These are phyloP conservation scores for Gracilaria caudata DNA, from an alignment of 23 red algal genomes.

Conservation along the genomic window DNA sequence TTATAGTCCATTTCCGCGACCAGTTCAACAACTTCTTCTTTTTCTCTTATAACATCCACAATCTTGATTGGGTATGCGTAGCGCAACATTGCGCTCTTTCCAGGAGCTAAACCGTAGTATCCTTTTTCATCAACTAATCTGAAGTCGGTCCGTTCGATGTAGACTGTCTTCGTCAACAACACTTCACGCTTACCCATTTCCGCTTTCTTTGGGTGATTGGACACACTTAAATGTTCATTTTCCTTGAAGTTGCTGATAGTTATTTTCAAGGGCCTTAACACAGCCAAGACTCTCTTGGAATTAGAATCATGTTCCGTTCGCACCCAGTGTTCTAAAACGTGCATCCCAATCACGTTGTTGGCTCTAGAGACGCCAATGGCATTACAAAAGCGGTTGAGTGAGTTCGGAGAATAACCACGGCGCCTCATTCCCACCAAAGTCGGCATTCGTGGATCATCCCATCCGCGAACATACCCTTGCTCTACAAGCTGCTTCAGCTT, in stretches of 20 bases:
- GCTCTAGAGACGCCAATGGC: slow-evolving; percentile 80
- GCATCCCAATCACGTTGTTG: slow-evolving; percentile 89
- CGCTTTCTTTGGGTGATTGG: slow-evolving; percentile 92
- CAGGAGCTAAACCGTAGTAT: slow-evolving; percentile 96
- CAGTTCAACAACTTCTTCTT: slow-evolving; percentile 38
- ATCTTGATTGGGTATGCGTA: slow-evolving; percentile 88
- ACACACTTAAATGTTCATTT: slow-evolving; percentile 64
- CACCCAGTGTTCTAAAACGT: slow-evolving; percentile 87
- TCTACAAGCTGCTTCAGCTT: slow-evolving; percentile 88
- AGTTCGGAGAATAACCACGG: slow-evolving; percentile 84
- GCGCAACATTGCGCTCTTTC: slow-evolving; percentile 93
- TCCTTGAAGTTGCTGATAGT: slow-evolving; percentile 75
- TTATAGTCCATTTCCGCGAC: slow-evolving; percentile 67
- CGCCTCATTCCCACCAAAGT: slow-evolving; percentile 91
- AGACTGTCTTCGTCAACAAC: slow-evolving; percentile 79
- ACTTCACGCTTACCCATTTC: slow-evolving; percentile 79
- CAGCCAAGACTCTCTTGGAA: slow-evolving; percentile 75
- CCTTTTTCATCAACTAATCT: slow-evolving; percentile 84
- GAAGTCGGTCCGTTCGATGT: slow-evolving; percentile 94
- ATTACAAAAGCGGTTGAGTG: slow-evolving; percentile 88
- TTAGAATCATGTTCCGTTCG: slow-evolving; percentile 77
- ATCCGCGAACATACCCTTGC: slow-evolving; percentile 82
- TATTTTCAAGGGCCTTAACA: slow-evolving; percentile 84
- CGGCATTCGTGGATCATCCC: slow-evolving; percentile 99
- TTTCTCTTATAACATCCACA: slow-evolving; percentile 45